Evolutionary conservation across 257 asterid species (phyloP), one percentile per base, ranked within the genome.

Genomic region (Lantana camara): DNA sequence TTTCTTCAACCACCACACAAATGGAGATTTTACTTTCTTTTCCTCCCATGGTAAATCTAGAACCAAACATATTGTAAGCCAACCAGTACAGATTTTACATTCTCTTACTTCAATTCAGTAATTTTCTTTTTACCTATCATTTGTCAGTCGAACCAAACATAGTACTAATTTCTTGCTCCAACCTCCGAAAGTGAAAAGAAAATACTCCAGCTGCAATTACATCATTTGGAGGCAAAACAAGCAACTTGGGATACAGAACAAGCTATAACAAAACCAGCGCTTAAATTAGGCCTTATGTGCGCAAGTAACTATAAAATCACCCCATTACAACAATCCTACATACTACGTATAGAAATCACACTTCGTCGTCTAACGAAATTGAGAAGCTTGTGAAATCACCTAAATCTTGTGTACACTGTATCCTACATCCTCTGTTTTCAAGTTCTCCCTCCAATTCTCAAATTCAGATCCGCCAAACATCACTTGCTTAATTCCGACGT

Each of bases 401-500:
- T 82, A 93, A 64, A 93, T 93, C 82, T 82, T 90, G 91, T 82
- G 96, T 58, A 84, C 61, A 37, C 72, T 81, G 76, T 80, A 93
- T 48, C 96, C 97, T 14, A 66, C 80, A 64, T 80, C 94, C 74
- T 93, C 98, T 12, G 96, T 69, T 71, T 81, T 90, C 77, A 90
- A 74, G 81, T 79, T 69, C 57, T 87, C 98, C 57, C 63, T 82
- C 99, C 99, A 93, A 51, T 63, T 83, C 78, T 78, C 95, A n/a
- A 71, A 82, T 66, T 85, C 91, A 42, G 96, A 75, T 58, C 97
- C 97, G 11, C 97, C 99, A 60, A 93, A 93, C 69, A 75, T 79
- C 78, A 93, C 83, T 78, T 87, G 96, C 83, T 93, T 93, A 61
- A 93, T 85, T 34, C 99, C 99, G 4, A 85, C 67, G 72, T 75